Base-by-base conservation (phyloP, 805 yeast species). In the Candida hispaniensis region DNA sequence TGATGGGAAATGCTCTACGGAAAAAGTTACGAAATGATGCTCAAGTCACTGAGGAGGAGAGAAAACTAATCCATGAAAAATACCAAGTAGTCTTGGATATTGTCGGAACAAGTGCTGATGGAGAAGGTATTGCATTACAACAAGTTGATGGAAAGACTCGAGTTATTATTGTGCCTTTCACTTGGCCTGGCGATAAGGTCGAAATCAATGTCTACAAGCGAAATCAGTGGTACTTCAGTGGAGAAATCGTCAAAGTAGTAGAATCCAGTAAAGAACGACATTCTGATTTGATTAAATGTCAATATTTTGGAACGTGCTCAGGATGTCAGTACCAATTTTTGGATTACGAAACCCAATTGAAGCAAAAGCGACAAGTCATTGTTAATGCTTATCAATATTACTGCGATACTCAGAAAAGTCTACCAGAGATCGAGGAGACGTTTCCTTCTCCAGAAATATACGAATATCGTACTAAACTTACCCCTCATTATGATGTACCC, bases 301-400 rank as follows among this genome's bases (percentile, higher is more conserved):
- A 71, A 44, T 91, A 91, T 59, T 91, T 88, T 59, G 94, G 94
- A 9, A 72, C 73, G 44, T 86, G 96, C 55, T 81, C 94, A 1
- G 97, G 97, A 3, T 86, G 97, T 55, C 97, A 91, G 59, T 83
- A 75, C 52, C 97, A 91, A 54, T 73, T 73, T 54, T 60, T 85
- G 19, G 64, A 69, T 2, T 91, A 91, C 53, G 66, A 66, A 1
- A 65, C 74, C 25, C 97, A 88, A 58, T 62, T 91, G 35, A 59
- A 56, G 34, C 66, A 79, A 50, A 91, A 91, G 54, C 67, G 71
- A 42, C 60, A 71, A 16, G 85, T 93, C 2, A 79, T 91, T 16
- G 66, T 55, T 14, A 80, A 81, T 49, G 98, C 98, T 1, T 91
- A 73, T 59, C 68, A 70, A 41, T 79, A 66, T 53, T 76, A 82